Evolutionary conservation across 192 early-diverging fungal species (phyloP).

Genomic region (Podila epicladia): DNA sequence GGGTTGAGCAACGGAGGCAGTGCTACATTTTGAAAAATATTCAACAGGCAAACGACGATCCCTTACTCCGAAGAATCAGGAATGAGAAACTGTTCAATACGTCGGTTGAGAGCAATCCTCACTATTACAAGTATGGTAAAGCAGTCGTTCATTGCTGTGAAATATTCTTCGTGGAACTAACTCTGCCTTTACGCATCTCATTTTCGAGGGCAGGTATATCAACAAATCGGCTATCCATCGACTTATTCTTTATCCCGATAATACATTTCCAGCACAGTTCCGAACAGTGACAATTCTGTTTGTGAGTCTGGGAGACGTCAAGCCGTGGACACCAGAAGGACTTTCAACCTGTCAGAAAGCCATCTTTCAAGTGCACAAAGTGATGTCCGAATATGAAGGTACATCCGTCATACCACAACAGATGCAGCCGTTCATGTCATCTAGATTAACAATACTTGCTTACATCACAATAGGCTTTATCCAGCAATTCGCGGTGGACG

Average conservation of each 20-base stretch:
- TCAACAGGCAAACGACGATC: neutral
- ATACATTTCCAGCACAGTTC: constrained; percentile 59
- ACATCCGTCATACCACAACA: neutral
- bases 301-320: constrained; percentile 57
- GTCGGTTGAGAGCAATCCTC: constrained; percentile 33
- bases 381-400: constrained; percentile 58
- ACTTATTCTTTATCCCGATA: constrained; percentile 48
- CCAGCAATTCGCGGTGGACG: constrained; percentile 64
- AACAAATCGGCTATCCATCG: constrained; percentile 59
- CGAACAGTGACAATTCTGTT: constrained; percentile 62
- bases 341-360: constrained; percentile 53
- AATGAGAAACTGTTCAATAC: constrained; percentile 33
- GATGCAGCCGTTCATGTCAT: no score
- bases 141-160: neutral
- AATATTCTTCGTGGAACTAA: neutral
- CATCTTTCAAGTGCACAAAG: constrained; percentile 40
- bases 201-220: constrained; percentile 33
- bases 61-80: constrained; percentile 14
- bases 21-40: constrained; percentile 44
- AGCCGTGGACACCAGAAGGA: constrained; percentile 52
- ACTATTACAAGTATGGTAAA: constrained; percentile 55
- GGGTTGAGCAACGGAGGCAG: constrained; percentile 38
- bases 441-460: no score
- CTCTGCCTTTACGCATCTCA: neutral
- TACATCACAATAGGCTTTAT: constrained; percentile 32